A percentile compares a stretch with the other conserved stretches of the same genome.
Evolutionary conservation across 2,329 filamentous ascomycete species (phyloP).

Genomic region (Hymenoscyphus occultus): DNA sequence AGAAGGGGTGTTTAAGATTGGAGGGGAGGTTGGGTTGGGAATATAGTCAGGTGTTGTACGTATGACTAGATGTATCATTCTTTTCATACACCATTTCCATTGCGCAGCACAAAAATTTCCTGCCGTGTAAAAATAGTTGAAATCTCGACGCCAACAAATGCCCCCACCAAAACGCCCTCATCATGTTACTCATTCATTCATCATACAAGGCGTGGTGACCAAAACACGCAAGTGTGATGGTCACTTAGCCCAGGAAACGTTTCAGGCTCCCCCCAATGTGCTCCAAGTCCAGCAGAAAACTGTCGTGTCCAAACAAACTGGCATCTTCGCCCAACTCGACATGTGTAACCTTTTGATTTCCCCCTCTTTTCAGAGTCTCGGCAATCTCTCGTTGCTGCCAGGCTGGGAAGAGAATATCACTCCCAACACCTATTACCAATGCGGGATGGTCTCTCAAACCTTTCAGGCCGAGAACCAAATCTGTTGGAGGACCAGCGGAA

Average conservation of each 20-base stretch:
- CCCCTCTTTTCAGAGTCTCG: conserved; percentile 70
- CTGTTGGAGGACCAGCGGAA: conserved; percentile 63
- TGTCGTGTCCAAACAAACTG: conserved; percentile 94
- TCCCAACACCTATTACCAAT: conserved; percentile 89
- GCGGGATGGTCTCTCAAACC: conserved; percentile 73
- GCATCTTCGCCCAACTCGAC: conserved; percentile 91
- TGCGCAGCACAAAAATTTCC: background rate
- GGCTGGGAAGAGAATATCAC: conserved; percentile 93
- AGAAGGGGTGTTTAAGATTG: no score
- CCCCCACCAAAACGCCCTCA: background rate
- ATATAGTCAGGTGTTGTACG: no score
- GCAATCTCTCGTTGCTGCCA: conserved; percentile 98
- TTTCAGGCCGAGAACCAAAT: conserved; percentile 74
- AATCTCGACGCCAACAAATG: conserved; percentile 1
- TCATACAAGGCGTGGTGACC: background rate
- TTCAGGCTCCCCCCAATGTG: conserved; percentile 84
- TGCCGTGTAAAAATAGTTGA: background rate
- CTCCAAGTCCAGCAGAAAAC: conserved; percentile 87
- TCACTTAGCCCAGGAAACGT: conserved; percentile 65
- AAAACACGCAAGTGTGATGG: background rate
- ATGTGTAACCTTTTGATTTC: conserved; percentile 80
- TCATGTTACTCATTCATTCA: conserved; percentile 10
- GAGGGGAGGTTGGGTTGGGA: background rate
- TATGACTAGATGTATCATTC: background rate
- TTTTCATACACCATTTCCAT: background rate